Evolutionary conservation across 495 filamentous ascomycete genomes (phyloP).

Genomic region (Penicillium ucsense): DNA sequence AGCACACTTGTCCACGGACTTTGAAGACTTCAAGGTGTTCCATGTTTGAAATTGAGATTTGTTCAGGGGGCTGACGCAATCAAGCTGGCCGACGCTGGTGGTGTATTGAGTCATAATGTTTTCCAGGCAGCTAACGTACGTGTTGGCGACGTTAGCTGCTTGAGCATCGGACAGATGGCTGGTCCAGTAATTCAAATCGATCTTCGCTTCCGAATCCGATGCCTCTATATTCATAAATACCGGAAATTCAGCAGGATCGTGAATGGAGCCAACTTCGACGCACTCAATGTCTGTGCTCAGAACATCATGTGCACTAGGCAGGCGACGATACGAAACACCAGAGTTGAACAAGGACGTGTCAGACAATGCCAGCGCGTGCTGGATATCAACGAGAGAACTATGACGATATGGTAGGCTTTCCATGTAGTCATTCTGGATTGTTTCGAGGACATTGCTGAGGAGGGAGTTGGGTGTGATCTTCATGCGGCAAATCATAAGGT

Average conservation of each 20-base stretch:
- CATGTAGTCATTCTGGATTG: constrained; percentile 42
- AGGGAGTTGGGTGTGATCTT: constrained; percentile 17
- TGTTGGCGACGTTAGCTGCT: constrained; percentile 41
- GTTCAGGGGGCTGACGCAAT: constrained; percentile 28
- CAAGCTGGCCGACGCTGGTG: constrained; percentile 24
- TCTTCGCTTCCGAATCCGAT: constrained; percentile 30
- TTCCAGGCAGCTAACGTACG: constrained; percentile 35
- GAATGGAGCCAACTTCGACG: constrained; percentile 29
- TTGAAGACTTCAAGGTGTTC: constrained; percentile 30
- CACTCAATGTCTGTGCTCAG: constrained; percentile 26
- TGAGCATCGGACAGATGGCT: constrained; percentile 37
- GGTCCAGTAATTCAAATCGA: constrained; percentile 51
- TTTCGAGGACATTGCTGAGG: constrained; percentile 22
- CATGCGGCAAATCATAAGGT: constrained; percentile 43
- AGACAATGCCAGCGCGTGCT: constrained; percentile 35
- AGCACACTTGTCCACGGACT: constrained; percentile 27
- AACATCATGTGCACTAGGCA: constrained; percentile 15
- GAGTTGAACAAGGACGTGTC: constrained; percentile 33
- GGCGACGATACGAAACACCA: constrained; percentile 35
- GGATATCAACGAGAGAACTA: constrained; percentile 44
- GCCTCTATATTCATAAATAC: constrained; percentile 47
- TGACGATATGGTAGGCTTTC: constrained; percentile 38
- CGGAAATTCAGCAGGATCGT: constrained; percentile 49
- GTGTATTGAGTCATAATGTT: constrained; percentile 30
- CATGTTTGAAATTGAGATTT: constrained; percentile 30